A percentile compares a stretch with the other conserved stretches of the same genome.
Conservation (phyloP, 495 filamentous ascomycete species). For the Hypoxylon trugodes region DNA sequence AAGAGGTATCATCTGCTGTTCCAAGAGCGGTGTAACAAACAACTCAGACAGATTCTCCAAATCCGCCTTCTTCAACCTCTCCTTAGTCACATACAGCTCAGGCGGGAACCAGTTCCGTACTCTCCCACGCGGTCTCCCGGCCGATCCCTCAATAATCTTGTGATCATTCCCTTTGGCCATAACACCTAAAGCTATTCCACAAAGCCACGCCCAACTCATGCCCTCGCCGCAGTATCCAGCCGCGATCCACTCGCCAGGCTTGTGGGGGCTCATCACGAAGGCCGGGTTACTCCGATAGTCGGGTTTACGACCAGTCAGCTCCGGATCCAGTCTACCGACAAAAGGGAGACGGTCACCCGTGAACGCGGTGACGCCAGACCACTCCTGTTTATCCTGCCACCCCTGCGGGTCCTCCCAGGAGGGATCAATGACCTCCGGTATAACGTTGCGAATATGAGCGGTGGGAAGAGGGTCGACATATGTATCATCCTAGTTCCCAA, state of each 20-base stretch:
- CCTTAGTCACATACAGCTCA: constrained; percentile 33
- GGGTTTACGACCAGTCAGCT: constrained; percentile 38
- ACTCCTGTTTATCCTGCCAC: constrained; percentile 32
- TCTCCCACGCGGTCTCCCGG: constrained; percentile 2
- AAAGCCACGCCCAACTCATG: constrained; percentile 58
- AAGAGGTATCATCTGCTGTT: too few species aligned
- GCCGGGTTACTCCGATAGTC: background rate
- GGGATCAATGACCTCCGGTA: constrained; percentile 34
- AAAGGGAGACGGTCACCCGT: constrained; percentile 57
- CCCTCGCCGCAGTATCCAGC: constrained; percentile 59
- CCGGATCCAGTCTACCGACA: constrained; percentile 52
- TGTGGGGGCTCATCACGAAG: background rate
- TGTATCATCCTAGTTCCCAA: constrained; percentile 50
- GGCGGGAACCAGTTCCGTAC: constrained; percentile 46
- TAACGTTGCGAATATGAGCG: constrained; percentile 38
- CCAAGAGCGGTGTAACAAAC: too few species aligned
- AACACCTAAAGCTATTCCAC: constrained; percentile 50
- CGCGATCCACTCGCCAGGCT: constrained; percentile 54
- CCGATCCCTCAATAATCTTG: background rate
- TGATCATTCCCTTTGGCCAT: constrained; percentile 50
- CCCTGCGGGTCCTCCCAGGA: background rate
- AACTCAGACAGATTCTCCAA: constrained; percentile 36
- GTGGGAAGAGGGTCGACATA: constrained; percentile 30
- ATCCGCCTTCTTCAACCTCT: constrained; percentile 37
- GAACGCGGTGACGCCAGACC: constrained; percentile 58